phyloP scores from a whole-genome alignment of 495 filamentous ascomycete genomes.

The Podospora comata region DNA sequence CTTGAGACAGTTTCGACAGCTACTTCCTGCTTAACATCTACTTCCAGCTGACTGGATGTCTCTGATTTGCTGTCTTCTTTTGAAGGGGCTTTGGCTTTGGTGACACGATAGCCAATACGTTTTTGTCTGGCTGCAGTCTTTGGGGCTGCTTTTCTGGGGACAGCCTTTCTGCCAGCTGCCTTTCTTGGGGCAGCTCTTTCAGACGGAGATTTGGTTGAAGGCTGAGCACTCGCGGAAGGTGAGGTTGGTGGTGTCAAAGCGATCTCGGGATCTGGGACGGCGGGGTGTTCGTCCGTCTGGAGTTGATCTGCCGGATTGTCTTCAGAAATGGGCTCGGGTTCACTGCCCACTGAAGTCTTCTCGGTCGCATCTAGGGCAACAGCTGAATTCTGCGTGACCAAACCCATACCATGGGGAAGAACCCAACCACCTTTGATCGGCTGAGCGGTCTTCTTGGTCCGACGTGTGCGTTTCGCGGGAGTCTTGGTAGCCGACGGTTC shows the following conservation, averaged over 20 bases:
- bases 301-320: background rate
- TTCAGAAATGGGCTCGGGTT: background rate
- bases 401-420: constrained; percentile 44
- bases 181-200: background rate
- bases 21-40: background rate
- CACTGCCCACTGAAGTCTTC: background rate
- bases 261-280: background rate
- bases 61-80: background rate
- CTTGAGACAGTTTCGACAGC: background rate
- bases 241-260: background rate
- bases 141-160: background rate
- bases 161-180: background rate
- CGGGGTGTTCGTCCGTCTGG: background rate
- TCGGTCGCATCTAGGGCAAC: background rate
- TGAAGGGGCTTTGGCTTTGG: background rate
- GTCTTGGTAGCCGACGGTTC: background rate
- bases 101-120: background rate
- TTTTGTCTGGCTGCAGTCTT: background rate
- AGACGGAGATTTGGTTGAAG: background rate
- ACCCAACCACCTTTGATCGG: constrained; percentile 34
- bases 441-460: constrained; percentile 14
- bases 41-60: background rate
- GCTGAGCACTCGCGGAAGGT: background rate
- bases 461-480: background rate
- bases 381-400: background rate